These are phyloP conservation scores for Solanum appendiculatum DNA, from an alignment of 257 asterid genomes.

Conservation along the genomic window DNA sequence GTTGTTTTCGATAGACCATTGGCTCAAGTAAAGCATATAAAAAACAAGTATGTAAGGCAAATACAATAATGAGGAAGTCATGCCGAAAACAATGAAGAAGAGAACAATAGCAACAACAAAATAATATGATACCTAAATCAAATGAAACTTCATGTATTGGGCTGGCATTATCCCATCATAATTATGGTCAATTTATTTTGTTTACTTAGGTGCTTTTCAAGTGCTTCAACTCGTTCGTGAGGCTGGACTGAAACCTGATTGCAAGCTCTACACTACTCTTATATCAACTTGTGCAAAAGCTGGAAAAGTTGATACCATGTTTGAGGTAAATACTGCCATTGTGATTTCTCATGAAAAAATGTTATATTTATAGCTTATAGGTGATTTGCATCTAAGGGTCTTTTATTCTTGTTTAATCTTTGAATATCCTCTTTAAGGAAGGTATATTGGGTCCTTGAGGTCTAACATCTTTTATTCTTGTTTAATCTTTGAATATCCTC, in stretches of 20 bases:
- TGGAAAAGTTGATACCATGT: slow-evolving; percentile 96
- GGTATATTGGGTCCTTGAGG: neutral
- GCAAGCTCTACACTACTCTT: slow-evolving; percentile 93
- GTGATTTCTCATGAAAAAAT: neutral
- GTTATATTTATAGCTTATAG: neutral
- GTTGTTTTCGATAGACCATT: neutral
- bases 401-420: neutral
- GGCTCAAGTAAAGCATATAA: neutral
- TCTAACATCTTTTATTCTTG: neutral
- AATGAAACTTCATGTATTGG: neutral
- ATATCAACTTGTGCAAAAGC: slow-evolving; percentile 94
- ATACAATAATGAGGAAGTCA: neutral
- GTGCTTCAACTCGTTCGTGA: slow-evolving; percentile 63
- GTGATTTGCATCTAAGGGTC: neutral
- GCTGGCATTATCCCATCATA: neutral
- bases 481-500: neutral
- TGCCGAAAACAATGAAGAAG: neutral
- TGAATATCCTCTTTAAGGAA: neutral
- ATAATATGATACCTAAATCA: neutral
- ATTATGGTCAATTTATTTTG: slow-evolving; percentile 10
- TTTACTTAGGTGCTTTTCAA: slow-evolving; percentile 68
- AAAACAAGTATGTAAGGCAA: neutral
- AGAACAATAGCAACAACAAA: neutral
- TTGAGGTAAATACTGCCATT: slow-evolving; percentile 38
- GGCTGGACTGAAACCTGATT: slow-evolving; percentile 65